Evolutionary conservation across 2,329 filamentous ascomycete species (phyloP).

Genomic region (Thelonectria rubi): DNA sequence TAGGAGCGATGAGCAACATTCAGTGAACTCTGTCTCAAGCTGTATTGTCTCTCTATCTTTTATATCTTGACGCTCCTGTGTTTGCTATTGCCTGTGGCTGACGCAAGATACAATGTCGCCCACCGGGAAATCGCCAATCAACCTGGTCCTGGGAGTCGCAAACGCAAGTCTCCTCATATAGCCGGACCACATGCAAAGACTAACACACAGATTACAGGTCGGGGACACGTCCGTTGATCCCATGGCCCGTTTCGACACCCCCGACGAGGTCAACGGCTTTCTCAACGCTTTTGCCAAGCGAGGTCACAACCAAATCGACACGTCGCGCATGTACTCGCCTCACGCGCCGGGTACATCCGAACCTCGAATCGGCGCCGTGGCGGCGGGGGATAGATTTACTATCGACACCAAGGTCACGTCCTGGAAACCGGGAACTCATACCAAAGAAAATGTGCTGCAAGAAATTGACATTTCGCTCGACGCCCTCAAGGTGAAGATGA

Average conservation of each 20-base stretch:
- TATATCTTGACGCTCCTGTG: background rate
- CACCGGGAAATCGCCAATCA: slow-evolving; percentile 20
- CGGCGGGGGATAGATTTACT: slow-evolving; percentile 42
- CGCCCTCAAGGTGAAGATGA: slow-evolving; percentile 37
- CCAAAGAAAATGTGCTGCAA: slow-evolving; percentile 39
- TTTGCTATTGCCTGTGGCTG: background rate
- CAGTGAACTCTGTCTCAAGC: background rate
- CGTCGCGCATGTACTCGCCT: slow-evolving; percentile 45
- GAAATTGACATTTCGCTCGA: slow-evolving; percentile 47
- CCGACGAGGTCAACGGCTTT: slow-evolving; percentile 40
- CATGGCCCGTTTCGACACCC: slow-evolving; percentile 38
- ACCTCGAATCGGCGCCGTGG: slow-evolving; percentile 41
- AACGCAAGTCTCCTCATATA: slow-evolving; percentile 17
- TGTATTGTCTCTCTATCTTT: background rate
- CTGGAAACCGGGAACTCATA: slow-evolving; percentile 40
- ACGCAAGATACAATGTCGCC: slow-evolving; percentile 11
- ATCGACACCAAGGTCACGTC: slow-evolving; percentile 51
- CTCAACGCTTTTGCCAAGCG: slow-evolving; percentile 32
- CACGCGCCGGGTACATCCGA: slow-evolving; percentile 43
- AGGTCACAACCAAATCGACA: slow-evolving; percentile 46
- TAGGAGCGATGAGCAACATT: no score
- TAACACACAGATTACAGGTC: slow-evolving; percentile 22
- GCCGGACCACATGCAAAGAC: background rate
- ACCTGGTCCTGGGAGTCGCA: slow-evolving; percentile 30
- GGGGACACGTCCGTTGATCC: slow-evolving; percentile 35